These are phyloP conservation scores for Jatropha multifida DNA, from an alignment of 441 rosid species.

Conservation along the genomic window DNA sequence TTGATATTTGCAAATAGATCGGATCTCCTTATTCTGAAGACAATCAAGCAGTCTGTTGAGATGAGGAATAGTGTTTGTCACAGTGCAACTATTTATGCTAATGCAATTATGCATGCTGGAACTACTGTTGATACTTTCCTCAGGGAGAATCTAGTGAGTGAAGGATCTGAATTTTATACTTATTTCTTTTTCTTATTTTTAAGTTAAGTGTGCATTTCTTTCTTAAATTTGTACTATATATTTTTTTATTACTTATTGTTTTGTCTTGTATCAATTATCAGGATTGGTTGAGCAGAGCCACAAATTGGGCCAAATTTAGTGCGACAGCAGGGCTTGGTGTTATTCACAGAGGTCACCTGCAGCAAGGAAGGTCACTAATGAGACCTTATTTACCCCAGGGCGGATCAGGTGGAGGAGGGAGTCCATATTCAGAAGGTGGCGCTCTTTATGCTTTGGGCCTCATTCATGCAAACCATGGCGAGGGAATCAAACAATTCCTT, in stretches of 20 bases:
- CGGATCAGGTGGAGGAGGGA: constrained; percentile 84
- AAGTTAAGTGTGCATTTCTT: background rate
- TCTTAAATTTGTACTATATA: background rate
- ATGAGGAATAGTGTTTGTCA: constrained; percentile 98
- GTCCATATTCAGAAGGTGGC: constrained; percentile 98
- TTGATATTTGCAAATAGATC: constrained; percentile 49
- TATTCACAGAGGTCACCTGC: constrained; percentile 86
- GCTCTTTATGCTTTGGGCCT: constrained; percentile 93
- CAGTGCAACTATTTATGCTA: constrained; percentile 94
- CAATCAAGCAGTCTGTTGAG: constrained; percentile 95
- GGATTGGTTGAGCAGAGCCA: constrained; percentile 99
- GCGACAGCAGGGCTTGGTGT: constrained; percentile 98
- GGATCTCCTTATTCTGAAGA: constrained; percentile 86
- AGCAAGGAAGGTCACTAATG: constrained; percentile 93
- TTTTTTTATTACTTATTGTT: constrained; percentile 10
- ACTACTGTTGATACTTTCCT: constrained; percentile 96
- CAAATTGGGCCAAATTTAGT: constrained; percentile 99
- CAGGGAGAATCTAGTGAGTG: constrained; percentile 83
- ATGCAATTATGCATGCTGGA: constrained; percentile 99
- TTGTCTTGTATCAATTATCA: constrained; percentile 33
- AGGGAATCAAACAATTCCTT: constrained; percentile 91
- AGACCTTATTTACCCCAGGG: constrained; percentile 96
- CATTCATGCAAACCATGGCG: constrained; percentile 97
- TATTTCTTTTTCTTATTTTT: background rate
- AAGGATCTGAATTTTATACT: constrained; percentile 1